A percentile compares a stretch with the other conserved stretches of the same genome.
phyloP scores from a whole-genome alignment of 345 rosid species.

The Bretschneidera sinensis region DNA sequence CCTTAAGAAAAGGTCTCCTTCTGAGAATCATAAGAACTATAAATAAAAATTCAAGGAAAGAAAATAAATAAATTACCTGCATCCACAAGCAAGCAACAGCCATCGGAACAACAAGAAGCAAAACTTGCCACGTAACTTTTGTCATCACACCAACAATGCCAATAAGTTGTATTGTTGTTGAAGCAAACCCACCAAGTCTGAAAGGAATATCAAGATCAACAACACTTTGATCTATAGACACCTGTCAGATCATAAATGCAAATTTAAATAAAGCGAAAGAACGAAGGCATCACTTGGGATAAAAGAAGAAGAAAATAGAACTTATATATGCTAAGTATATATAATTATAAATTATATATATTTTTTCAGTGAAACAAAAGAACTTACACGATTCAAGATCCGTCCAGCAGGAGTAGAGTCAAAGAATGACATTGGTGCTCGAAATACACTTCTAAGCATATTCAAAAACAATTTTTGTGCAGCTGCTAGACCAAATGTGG shows the following conservation, averaged over 20 bases:
- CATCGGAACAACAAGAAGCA: slow-evolving; percentile 95
- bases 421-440: slow-evolving; percentile 98
- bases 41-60: too few species aligned
- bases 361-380: slow-evolving; percentile 8
- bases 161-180: slow-evolving; percentile 94
- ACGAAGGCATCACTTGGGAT: not conserved
- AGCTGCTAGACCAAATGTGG: slow-evolving; percentile 96
- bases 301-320: slow-evolving; percentile 7
- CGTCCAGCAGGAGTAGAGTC: slow-evolving; percentile 99
- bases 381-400: slow-evolving; percentile 89
- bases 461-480: slow-evolving; percentile 87
- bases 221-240: slow-evolving; percentile 97
- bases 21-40: not conserved
- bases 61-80: slow-evolving; percentile 51
- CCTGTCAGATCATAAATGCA: slow-evolving; percentile 41
- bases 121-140: slow-evolving; percentile 95
- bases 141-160: slow-evolving; percentile 98
- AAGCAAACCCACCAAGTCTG: slow-evolving; percentile 99
- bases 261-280: slow-evolving; percentile 4
- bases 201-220: slow-evolving; percentile 99
- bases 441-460: slow-evolving; percentile 93
- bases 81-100: slow-evolving; percentile 99
- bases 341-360: not conserved
- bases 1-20: not conserved
- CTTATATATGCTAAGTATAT: not conserved